phyloP scores from a whole-genome alignment of 179 eudicot genomes.

The Silene noctiflora region DNA sequence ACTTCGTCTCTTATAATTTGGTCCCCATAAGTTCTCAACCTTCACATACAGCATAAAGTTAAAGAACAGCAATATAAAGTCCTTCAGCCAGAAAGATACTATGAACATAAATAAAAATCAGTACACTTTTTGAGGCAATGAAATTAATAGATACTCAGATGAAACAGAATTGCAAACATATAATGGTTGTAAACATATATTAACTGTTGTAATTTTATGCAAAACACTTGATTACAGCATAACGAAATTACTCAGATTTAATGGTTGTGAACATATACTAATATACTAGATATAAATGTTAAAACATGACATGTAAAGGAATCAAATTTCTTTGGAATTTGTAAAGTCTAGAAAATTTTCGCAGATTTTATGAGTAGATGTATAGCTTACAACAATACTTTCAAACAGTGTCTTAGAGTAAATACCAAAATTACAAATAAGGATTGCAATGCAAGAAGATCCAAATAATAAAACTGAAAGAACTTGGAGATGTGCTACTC shows the following conservation, averaged over 20 bases:
- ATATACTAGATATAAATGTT: background rate
- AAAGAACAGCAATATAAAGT: background rate
- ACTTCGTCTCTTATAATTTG: constrained; percentile 57
- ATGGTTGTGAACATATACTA: background rate
- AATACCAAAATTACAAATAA: background rate
- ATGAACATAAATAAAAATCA: background rate
- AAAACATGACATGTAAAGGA: background rate
- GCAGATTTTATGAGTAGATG: background rate
- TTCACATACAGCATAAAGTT: constrained; percentile 17
- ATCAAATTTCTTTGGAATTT: background rate
- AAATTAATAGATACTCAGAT: background rate
- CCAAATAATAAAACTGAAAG: constrained; percentile 2
- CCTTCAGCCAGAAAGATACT: background rate
- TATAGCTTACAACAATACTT: background rate
- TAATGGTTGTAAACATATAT: too few species aligned
- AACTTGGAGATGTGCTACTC: constrained; percentile 26
- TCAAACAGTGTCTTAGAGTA: background rate
- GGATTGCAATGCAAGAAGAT: constrained; percentile 1
- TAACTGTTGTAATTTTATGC: too few species aligned
- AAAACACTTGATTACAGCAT: background rate
- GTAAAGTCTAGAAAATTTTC: background rate
- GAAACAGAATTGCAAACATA: background rate
- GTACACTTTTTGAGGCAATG: background rate
- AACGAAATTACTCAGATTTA: background rate
- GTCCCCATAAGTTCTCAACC: constrained; percentile 38